Percentiles rank a stretch among this genome's conserved stretches.
Evolutionary conservation across 495 filamentous ascomycete genomes (phyloP).

Genomic region (Achaetomiella virescens): DNA sequence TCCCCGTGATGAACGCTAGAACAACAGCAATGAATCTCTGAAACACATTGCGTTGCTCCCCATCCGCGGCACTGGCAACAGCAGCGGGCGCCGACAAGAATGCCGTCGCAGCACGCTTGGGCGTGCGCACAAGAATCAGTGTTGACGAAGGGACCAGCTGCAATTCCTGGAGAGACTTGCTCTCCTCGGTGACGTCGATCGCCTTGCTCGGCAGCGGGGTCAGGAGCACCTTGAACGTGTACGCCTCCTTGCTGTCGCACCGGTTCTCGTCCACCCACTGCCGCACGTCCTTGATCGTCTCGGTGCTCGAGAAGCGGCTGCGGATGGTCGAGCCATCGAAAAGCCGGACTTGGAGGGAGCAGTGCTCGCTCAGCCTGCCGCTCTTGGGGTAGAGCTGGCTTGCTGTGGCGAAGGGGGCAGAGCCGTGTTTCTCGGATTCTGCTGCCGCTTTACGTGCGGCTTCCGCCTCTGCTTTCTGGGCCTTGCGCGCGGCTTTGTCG

Average conservation of each 20-base stretch:
- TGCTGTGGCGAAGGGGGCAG: constrained; percentile 11
- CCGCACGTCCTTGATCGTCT: constrained; percentile 66
- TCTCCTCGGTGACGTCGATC: constrained; percentile 69
- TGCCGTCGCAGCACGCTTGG: not conserved
- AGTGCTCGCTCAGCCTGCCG: constrained; percentile 33
- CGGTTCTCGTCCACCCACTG: constrained; percentile 62
- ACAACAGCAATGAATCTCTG: constrained; percentile 50
- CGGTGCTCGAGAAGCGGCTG: constrained; percentile 56
- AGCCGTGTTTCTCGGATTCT: constrained; percentile 3
- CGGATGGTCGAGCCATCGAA: constrained; percentile 79
- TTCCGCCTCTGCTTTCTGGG: constrained; percentile 45
- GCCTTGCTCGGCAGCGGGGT: constrained; percentile 69
- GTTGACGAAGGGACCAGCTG: constrained; percentile 72
- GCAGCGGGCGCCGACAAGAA: constrained; percentile 42
- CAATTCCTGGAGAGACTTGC: constrained; percentile 55
- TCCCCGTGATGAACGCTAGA: constrained; percentile 38
- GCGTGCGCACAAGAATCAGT: constrained; percentile 59
- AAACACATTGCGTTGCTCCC: constrained; percentile 36
- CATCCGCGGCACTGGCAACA: constrained; percentile 42
- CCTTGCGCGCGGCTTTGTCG: constrained; percentile 58
- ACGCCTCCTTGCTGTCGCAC: constrained; percentile 45
- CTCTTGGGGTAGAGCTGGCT: constrained; percentile 16
- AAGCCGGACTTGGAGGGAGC: constrained; percentile 72
- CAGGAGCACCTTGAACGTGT: constrained; percentile 78
- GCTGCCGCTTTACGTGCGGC: constrained; percentile 25